Evolutionary conservation across 2,329 filamentous ascomycete species (phyloP), one percentile per base, ranked within the genome.

Genomic region (Conoideocrella luteorostrata): DNA sequence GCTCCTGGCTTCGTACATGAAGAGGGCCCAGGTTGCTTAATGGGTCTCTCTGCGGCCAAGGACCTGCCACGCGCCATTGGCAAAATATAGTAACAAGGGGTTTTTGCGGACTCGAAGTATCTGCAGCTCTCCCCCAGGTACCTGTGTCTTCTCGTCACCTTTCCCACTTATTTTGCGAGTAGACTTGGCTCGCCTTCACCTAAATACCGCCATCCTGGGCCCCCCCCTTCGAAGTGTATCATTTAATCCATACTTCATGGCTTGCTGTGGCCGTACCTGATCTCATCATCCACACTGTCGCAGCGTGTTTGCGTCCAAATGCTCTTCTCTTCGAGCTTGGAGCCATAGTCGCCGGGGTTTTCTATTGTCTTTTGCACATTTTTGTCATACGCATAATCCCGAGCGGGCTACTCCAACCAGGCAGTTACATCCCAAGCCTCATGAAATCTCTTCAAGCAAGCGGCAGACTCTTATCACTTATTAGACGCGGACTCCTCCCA

Each of bases 401-500:
- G 15, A 30, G 23, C 7, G n/a, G 23, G 34, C 39, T 34, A 24
- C 30, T 34, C 33, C 29, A 20, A 39, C 22, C 32, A 39, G 39
- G 20, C 32, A 32, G 26, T 41, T 30, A 28, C 39, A 42, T 36
- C 21, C 21, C 36, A 32, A 37, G 24, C 37, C 43, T 28, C 29
- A 41, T 28, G 34, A 40, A 45, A 39, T 36, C 41, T 35, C 30
- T 35, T 33, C 42, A 17, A 30, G n/a, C n/a, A 42, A 35, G 18
- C 41, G 39, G 38, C 40, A 48, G 41, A 33, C 15, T 35, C 36
- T n/a, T 38, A 46, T 47, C 46, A 48, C 38, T 36, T 40, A 47
- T 44, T 48, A 44, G 46, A 47, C 45, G 42, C 42, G 18, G 33
- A 39, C 39, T 34, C 17, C 23, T 35, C 42, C 41, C 36, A 35